Evolutionary conservation across 2,329 filamentous ascomycete genomes (phyloP).

Genomic region (Pyrenophora graminea): DNA sequence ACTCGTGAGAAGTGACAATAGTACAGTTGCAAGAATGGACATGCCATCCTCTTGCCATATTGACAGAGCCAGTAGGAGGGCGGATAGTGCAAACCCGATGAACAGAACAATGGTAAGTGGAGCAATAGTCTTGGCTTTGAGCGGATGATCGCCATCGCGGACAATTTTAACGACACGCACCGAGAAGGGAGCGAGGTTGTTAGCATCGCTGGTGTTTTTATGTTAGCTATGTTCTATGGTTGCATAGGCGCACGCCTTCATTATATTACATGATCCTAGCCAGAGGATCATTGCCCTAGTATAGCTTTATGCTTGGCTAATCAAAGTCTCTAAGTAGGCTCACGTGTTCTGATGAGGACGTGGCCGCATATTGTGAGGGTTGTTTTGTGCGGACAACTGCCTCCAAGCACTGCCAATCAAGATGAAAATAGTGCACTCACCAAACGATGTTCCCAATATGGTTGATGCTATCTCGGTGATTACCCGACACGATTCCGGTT

Average conservation of each 20-base stretch:
- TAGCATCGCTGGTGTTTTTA: conserved; percentile 34
- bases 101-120: conserved; percentile 53
- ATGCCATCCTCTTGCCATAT: conserved; percentile 55
- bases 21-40: conserved; percentile 54
- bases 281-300: no score
- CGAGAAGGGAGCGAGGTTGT: conserved; percentile 43
- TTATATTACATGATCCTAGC: no score
- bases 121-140: conserved; percentile 52
- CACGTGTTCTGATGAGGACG: no score
- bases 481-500: conserved; percentile 54
- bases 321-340: no score
- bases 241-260: neutral
- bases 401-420: neutral
- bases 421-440: conserved; percentile 27
- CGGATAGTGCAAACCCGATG: conserved; percentile 51
- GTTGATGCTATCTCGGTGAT: conserved; percentile 52
- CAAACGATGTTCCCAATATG: conserved; percentile 56
- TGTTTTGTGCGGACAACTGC: neutral
- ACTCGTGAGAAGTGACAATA: conserved; percentile 55
- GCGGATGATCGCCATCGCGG: conserved; percentile 34
- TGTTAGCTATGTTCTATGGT: conserved; percentile 1
- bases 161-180: conserved; percentile 49
- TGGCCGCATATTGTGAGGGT: no score
- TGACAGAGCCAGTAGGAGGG: conserved; percentile 51
- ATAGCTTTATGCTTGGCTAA: no score